A percentile compares a stretch with the other conserved stretches of the same genome.
Evolutionary conservation across 148 eudicot species (phyloP).

Genomic region (Chenopodium suecicum): DNA sequence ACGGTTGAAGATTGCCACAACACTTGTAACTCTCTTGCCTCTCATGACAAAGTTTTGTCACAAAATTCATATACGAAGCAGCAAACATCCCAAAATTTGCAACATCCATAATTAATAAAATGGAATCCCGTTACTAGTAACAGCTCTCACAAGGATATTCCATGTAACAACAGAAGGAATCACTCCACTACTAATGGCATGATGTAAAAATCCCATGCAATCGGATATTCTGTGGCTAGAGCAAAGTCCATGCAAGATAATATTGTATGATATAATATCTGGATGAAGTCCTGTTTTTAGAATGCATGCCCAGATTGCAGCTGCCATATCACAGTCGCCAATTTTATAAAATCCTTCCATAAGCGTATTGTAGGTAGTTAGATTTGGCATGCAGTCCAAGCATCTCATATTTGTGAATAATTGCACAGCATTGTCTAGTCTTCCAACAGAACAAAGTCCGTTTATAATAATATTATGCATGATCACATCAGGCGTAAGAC

Average conservation of each 20-base stretch:
- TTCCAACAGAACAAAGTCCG: slow-evolving; percentile 75
- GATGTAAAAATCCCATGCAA: slow-evolving; percentile 53
- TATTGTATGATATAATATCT: slow-evolving; percentile 84
- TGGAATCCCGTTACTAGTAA: slow-evolving; percentile 32
- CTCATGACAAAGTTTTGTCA: not conserved
- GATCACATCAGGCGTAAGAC: slow-evolving; percentile 68
- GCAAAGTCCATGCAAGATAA: slow-evolving; percentile 76
- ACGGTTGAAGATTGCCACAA: not conserved
- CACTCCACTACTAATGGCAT: slow-evolving; percentile 59
- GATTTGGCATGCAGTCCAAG: slow-evolving; percentile 57
- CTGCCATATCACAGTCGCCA: slow-evolving; percentile 57
- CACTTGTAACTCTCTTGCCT: not conserved
- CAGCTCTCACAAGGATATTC: slow-evolving; percentile 85
- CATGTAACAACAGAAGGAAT: slow-evolving; percentile 65
- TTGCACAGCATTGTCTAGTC: slow-evolving; percentile 56
- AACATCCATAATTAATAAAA: not conserved
- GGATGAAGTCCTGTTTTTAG: slow-evolving; percentile 56
- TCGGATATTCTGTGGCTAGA: slow-evolving; percentile 53
- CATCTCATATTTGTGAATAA: slow-evolving; percentile 55
- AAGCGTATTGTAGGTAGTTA: slow-evolving; percentile 75
- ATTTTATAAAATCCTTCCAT: slow-evolving; percentile 83
- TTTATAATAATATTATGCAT: slow-evolving; percentile 86
- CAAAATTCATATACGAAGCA: slow-evolving; percentile 6
- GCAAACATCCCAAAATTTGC: not conserved
- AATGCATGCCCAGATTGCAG: slow-evolving; percentile 66